Evolutionary conservation across 148 eudicot species (phyloP).

Genomic region (Bassia scoparia): DNA sequence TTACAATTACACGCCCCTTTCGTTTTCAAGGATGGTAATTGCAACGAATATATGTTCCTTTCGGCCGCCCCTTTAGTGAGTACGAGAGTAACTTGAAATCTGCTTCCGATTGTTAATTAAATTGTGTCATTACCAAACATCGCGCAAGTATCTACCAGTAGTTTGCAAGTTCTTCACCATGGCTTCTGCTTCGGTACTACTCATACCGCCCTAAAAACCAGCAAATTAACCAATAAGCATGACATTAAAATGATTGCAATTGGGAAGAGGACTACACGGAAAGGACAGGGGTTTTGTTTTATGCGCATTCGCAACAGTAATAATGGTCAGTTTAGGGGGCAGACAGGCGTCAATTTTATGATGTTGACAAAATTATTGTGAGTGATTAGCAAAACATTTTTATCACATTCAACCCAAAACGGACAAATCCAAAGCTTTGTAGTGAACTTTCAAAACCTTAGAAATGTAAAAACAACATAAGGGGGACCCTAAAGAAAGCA

Average conservation of each 20-base stretch:
- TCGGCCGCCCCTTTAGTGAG: background rate
- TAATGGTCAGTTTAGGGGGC: too few species aligned
- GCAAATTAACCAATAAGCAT: background rate
- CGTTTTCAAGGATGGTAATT: conserved; percentile 19
- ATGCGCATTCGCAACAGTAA: too few species aligned
- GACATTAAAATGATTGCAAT: too few species aligned
- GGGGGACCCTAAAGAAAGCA: background rate
- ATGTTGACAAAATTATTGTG: too few species aligned
- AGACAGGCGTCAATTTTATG: too few species aligned
- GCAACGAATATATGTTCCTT: conserved; percentile 10
- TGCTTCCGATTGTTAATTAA: background rate
- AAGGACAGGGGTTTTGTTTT: too few species aligned
- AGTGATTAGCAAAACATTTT: too few species aligned
- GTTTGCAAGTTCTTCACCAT: conserved; percentile 83
- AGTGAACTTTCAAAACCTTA: background rate
- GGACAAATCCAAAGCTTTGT: background rate
- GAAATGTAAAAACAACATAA: background rate
- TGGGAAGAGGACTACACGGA: too few species aligned
- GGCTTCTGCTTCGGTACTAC: conserved; percentile 69
- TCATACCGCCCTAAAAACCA: conserved; percentile 62
- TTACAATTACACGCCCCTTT: conserved; percentile 19
- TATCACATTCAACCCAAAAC: background rate
- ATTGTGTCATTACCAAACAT: conserved; percentile 58
- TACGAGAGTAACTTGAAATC: background rate
- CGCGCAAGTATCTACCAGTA: conserved; percentile 80